Conservation (phyloP, 495 filamentous ascomycete species). For the Zalerion maritima region DNA sequence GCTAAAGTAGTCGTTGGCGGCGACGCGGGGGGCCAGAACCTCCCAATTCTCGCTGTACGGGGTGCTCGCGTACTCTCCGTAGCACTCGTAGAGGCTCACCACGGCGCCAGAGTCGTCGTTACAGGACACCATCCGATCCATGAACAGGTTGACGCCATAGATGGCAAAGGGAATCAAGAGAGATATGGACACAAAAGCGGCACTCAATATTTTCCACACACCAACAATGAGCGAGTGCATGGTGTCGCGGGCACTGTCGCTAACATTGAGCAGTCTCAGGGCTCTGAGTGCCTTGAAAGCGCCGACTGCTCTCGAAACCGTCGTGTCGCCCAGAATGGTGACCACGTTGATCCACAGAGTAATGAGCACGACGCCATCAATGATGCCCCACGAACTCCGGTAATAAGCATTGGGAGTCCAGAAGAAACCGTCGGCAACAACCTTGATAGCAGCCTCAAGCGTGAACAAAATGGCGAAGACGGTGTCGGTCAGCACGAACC, state of each 20-base stretch:
- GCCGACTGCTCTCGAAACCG: slow-evolving; percentile 76
- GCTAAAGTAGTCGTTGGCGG: slow-evolving; percentile 68
- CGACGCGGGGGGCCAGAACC: slow-evolving; percentile 66
- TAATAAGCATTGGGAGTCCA: slow-evolving; percentile 97
- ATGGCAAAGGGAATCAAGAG: slow-evolving; percentile 93
- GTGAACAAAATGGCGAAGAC: slow-evolving; percentile 83
- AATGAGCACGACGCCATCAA: slow-evolving; percentile 82
- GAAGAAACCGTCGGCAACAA: slow-evolving; percentile 91
- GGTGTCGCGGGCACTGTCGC: slow-evolving; percentile 86
- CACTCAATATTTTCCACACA: slow-evolving; percentile 74
- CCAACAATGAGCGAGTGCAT: slow-evolving; percentile 93
- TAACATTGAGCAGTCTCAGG: slow-evolving; percentile 82
- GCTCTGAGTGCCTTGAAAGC: slow-evolving; percentile 98
- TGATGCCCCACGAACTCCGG: slow-evolving; percentile 90
- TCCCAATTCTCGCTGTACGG: slow-evolving; percentile 64
- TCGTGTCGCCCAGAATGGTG: slow-evolving; percentile 63
- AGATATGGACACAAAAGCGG: slow-evolving; percentile 85
- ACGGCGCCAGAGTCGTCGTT: slow-evolving; percentile 50
- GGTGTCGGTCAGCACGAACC: slow-evolving; percentile 88
- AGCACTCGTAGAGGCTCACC: slow-evolving; percentile 53
- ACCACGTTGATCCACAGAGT: slow-evolving; percentile 94
- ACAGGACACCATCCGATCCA: slow-evolving; percentile 63
- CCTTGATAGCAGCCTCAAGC: slow-evolving; percentile 78
- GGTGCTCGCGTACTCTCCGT: slow-evolving; percentile 61
- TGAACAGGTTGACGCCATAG: slow-evolving; percentile 86